Evolutionary conservation across 352 stramenopile species (phyloP).

Genomic region (Phytopythium chamaehyphon): DNA sequence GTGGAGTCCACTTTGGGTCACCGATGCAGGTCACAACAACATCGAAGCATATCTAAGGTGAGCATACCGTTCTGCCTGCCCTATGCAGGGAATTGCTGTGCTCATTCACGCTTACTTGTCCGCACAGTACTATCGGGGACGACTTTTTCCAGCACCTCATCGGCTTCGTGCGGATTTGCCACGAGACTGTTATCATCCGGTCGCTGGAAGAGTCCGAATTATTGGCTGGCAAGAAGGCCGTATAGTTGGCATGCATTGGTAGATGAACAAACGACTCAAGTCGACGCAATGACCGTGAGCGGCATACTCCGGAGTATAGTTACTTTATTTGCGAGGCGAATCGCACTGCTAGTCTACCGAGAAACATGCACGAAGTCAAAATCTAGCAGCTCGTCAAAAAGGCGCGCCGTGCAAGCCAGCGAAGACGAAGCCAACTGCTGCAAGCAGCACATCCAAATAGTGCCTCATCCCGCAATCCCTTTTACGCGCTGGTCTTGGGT

Average conservation of each 20-base stretch:
- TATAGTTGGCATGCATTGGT: neutral
- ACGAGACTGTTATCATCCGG: slow-evolving; percentile 55
- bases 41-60: slow-evolving; percentile 95
- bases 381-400: neutral
- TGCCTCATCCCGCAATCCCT: too few relatives aligned
- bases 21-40: slow-evolving; percentile 98
- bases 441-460: neutral
- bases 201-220: slow-evolving; percentile 17
- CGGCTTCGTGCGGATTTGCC: slow-evolving; percentile 71
- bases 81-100: neutral
- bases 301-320: too few relatives aligned
- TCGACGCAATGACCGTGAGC: too few relatives aligned
- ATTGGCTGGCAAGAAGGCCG: slow-evolving; percentile 7
- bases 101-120: neutral
- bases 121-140: slow-evolving; percentile 56
- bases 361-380: slow-evolving; percentile 2
- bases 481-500: slow-evolving; percentile 2
- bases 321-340: slow-evolving; percentile 5
- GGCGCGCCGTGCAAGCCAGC: neutral
- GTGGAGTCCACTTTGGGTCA: slow-evolving; percentile 97
- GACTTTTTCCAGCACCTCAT: slow-evolving; percentile 81
- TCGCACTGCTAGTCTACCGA: slow-evolving; percentile 1
- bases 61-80: too few relatives aligned
- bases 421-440: too few relatives aligned
- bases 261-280: too few relatives aligned